Evolutionary conservation across 768 basidiomycete genomes (phyloP), one percentile per base, ranked within the genome.

Genomic region (Leccinum truebloodii): DNA sequence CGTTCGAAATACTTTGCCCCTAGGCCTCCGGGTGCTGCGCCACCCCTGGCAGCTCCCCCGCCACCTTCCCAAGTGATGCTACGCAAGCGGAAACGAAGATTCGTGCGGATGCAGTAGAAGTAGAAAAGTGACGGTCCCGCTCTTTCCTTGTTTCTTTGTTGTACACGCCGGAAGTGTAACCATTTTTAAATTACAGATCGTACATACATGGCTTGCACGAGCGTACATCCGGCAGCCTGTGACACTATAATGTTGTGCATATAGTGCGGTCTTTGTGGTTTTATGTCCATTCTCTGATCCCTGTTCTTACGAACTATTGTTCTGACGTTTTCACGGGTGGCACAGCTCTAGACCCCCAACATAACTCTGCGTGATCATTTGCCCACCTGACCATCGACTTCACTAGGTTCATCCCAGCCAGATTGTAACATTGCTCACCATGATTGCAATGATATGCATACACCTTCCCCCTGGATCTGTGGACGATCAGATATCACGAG

Each of bases 401-500:
- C 63, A n/a, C 55, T 65, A 18, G 54, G 22, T 39, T 20, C 58
- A 34, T 13, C 35, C 16, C 52, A 58, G 53, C n/a, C 22, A 13
- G 39, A 46, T 41, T n/a, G 50, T 41, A 55, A 66, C 30, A 13
- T 55, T 58, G 57, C 49, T 34, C 48, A 24, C 8, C 48, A 55
- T 20, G 10, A 34, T 5, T 12, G 32, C 32, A 34, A 34, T 12
- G 12, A 20, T 24, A 44, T 59, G 54, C 39, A 54, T 28, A 26
- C 48, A 39, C 50, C 37, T 34, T 8, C 41, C 7, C 16, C n/a
- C 56, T 20, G 32, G 48, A 9, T 49, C 28, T 18, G 37, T 49
- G 26, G n/a, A 50, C 2, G 46, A 55, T n/a, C 8, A 30, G 28
- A 76, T 94, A 94, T 70, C 81, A 86, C 60, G 93, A 96, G 79